These are phyloP conservation scores for Ochetophila trinervis DNA, from an alignment of 306 rosid species.

Conservation along the genomic window DNA sequence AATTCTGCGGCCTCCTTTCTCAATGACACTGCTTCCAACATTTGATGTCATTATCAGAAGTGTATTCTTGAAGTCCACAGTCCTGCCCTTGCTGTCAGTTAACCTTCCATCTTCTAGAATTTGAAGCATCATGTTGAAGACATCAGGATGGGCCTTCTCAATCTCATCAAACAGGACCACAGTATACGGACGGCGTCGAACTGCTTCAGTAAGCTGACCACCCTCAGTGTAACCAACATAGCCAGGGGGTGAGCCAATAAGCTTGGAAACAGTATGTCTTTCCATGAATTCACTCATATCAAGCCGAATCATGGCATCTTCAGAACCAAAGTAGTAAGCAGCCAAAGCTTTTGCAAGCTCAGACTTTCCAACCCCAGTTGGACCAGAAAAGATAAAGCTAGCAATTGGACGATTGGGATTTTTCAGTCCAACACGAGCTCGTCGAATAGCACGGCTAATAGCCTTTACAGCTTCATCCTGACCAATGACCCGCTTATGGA, in stretches of 20 bases:
- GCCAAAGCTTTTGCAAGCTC: constrained; percentile 31
- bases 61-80: constrained; percentile 65
- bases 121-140: constrained; percentile 67
- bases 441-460: constrained; percentile 26
- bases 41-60: constrained; percentile 65
- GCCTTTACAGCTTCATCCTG: constrained; percentile 34
- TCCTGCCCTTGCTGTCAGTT: constrained; percentile 64
- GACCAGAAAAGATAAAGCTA: constrained; percentile 31
- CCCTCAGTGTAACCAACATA: constrained; percentile 10
- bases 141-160: constrained; percentile 24
- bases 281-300: constrained; percentile 19
- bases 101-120: constrained; percentile 65
- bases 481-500: constrained; percentile 26
- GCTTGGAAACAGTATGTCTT: neutral
- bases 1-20: no score
- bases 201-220: constrained; percentile 14
- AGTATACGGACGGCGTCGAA: constrained; percentile 41
- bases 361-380: constrained; percentile 33
- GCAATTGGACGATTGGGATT: constrained; percentile 34
- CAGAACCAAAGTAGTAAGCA: constrained; percentile 17
- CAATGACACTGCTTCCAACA: constrained; percentile 41
- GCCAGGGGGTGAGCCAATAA: constrained; percentile 15
- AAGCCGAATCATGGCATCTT: constrained; percentile 8
- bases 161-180: constrained; percentile 61
- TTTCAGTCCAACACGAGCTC: constrained; percentile 34